Evolutionary conservation across 441 rosid species (phyloP), one percentile per base, ranked within the genome.

Genomic region (Flueggea neowawraea): DNA sequence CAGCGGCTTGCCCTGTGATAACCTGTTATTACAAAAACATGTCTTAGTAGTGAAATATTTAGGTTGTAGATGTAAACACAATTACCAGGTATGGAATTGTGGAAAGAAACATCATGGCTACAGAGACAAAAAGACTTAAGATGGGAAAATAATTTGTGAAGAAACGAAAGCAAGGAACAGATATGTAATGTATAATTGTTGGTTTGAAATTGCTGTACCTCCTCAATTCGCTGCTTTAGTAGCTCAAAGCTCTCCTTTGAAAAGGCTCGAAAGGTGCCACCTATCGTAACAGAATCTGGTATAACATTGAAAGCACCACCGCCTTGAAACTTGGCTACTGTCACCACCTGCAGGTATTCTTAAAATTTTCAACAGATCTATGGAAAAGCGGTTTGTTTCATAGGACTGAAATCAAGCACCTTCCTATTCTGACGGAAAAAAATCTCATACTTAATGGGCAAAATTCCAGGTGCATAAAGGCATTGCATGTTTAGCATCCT

Each of bases 251-350:
- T 83, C 75, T 79, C 82, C 65, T 78, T 75, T 28, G 91, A 86
- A 77, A 93, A 90, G 32, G 97, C 96, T 54, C 96, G 75, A 78
- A 94, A 90, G 54, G 98, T 90, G 59, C 98, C 98, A 22, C 95
- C 96, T 10, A 93, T 84, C 3, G 90, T 79, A 39, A 88, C 98
- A 39, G 93, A 88, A 82, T 93, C 95, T 0, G 98, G 97, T 75
- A 90, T 93, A 60, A 93, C 97, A 72, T 93, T 93, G 60, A 84
- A 85, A 45, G 97, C 97, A 57, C 82, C 87, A 52, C 97, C 98
- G 10, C 96, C 97, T 80, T 88, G 95, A 73, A 90, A 88, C 61
- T 84, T 87, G 51, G 98, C 90, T 31, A 90, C 96, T 5, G 97
- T 93, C 63, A 93, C 89, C 41, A 90, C 98, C 98, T 93, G 73